These are phyloP conservation scores for Cinchona pubescens DNA, from an alignment of 257 asterid species.

Conservation along the genomic window DNA sequence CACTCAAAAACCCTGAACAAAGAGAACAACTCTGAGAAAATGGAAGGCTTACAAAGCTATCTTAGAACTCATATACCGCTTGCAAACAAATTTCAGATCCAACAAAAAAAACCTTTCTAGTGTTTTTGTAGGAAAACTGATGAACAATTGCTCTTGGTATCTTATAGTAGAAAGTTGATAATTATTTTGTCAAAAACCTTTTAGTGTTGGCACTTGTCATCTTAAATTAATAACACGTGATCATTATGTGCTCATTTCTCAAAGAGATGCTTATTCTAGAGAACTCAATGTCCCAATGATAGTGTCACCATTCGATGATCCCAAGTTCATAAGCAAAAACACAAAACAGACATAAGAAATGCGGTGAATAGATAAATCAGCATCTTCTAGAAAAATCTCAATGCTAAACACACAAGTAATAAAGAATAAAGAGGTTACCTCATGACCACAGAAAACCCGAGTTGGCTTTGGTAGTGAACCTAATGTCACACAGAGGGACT, in stretches of 20 bases:
- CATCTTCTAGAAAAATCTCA: not conserved
- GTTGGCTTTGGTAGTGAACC: conserved; percentile 82
- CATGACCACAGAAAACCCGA: conserved; percentile 79
- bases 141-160: not conserved
- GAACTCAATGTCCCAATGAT: not conserved
- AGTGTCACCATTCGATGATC: not conserved
- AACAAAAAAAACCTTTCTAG: not conserved
- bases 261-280: not conserved
- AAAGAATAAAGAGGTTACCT: conserved; percentile 41
- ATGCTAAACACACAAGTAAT: not conserved
- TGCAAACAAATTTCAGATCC: not conserved
- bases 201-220: not conserved
- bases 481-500: conserved; percentile 64
- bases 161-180: not conserved
- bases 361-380: not conserved
- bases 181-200: not conserved
- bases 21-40: not conserved
- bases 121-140: not conserved
- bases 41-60: not conserved
- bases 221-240: not conserved
- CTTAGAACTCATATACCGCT: not conserved
- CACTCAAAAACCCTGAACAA: too few relatives aligned
- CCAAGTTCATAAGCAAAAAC: not conserved
- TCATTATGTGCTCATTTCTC: not conserved
- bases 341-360: not conserved